phyloP scores from a whole-genome alignment of 352 stramenopile genomes.

The Globisporangium emineosum region DNA sequence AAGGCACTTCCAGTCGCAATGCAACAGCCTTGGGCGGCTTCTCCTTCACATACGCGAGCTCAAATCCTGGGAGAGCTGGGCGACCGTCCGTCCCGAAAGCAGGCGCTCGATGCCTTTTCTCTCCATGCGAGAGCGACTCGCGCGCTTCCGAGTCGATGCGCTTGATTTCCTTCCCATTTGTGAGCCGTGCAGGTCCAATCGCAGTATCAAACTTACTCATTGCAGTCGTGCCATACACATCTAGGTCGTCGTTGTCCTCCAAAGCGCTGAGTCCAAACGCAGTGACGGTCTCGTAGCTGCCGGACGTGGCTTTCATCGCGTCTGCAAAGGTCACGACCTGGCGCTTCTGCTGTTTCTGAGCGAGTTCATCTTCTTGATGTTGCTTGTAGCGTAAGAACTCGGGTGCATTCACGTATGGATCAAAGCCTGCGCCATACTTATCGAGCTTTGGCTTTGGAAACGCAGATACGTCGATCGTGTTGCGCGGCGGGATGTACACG shows the following conservation, averaged over 20 bases:
- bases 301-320: conserved; percentile 41
- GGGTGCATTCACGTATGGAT: conserved; percentile 68
- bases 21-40: conserved; percentile 43
- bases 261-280: conserved; percentile 71
- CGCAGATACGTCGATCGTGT: conserved; percentile 42
- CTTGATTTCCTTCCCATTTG: conserved; percentile 24
- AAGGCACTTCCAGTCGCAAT: conserved; percentile 46
- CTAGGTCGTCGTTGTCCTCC: conserved; percentile 83
- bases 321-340: conserved; percentile 76
- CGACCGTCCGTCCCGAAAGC: conserved; percentile 57
- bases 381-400: conserved; percentile 67
- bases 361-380: conserved; percentile 22
- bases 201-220: conserved; percentile 69
- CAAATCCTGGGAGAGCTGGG: conserved; percentile 53
- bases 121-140: conserved; percentile 19
- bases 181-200: conserved; percentile 32
- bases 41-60: conserved; percentile 34
- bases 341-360: conserved; percentile 26
- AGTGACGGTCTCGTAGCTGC: conserved; percentile 34
- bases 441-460: conserved; percentile 77
- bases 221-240: conserved; percentile 67
- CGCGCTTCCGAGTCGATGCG: conserved; percentile 31
- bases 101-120: neutral
- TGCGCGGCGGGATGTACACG: conserved; percentile 58
- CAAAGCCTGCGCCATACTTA: conserved; percentile 73